A percentile compares a stretch with the other conserved stretches of the same genome.
Evolutionary conservation across 768 basidiomycete species (phyloP).

Genomic region (Tricholoma saponaceum): DNA sequence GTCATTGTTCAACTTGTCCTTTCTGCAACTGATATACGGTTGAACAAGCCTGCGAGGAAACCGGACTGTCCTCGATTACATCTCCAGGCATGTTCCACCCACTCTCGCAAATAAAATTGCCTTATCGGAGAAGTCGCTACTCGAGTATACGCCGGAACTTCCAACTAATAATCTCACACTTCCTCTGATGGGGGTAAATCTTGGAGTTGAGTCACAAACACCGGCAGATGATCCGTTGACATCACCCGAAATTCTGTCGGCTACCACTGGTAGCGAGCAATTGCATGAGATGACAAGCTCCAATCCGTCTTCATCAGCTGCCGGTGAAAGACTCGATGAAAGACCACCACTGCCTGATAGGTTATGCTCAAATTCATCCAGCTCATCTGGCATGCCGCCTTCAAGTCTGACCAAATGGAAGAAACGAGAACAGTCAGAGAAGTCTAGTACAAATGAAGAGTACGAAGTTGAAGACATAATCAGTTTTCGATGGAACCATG

Average conservation of each 20-base stretch:
- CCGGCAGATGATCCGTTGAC: neutral
- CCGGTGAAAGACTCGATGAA: neutral
- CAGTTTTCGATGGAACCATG: neutral
- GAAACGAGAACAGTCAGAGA: neutral
- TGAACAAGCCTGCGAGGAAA: neutral
- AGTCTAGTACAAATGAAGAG: neutral
- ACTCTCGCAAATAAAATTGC: neutral
- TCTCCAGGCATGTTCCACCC: neutral
- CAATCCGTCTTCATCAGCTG: neutral
- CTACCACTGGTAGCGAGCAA: neutral
- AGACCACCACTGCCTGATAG: neutral
- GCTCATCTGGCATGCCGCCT: neutral
- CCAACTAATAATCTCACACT: neutral
- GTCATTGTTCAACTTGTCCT: neutral
- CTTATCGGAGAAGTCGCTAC: neutral
- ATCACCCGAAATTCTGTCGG: neutral
- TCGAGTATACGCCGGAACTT: neutral
- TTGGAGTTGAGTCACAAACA: neutral
- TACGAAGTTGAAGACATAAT: neutral
- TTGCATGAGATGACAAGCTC: neutral
- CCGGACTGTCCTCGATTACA: neutral
- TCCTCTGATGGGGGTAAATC: neutral
- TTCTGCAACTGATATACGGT: neutral
- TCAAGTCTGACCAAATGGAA: neutral
- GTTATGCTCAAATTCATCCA: neutral